Evolutionary conservation across 371 early-diverging fungal species (phyloP), one percentile per base, ranked within the genome.

Genomic region (Apophysomyces ossiformis): DNA sequence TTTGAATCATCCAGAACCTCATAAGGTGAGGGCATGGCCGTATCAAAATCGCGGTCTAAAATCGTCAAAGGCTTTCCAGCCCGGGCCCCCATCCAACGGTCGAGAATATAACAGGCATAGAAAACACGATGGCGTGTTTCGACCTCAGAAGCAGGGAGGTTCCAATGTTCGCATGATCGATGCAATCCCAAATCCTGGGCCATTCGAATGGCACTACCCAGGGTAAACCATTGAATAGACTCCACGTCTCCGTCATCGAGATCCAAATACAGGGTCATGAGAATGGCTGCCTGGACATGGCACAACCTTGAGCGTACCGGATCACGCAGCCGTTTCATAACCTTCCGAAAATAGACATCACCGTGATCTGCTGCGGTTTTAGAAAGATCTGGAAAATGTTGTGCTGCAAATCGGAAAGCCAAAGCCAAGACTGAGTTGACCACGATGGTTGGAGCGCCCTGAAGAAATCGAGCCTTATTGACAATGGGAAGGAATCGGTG

Each of bases 181-280:
- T 90, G 90, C 64, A 90, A 72, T 0, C 90, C 90, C 56, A 90
- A 50, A 63, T 90, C 90, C 67, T 89, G 87, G 5, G 89, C 89
- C 85, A 87, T 85, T 11, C 89, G 80, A 35, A 84, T 88, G 5
- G 90, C 89, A 63, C 74, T 81, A 12, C 90, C 90, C 13, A 87
- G 74, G 16, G 77, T 81, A 67, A 76, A 82, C 87, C 87, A 89
- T 63, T 83, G 83, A 15, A 76, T 60, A 11, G 77, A 76, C 12
- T 83, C 83, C 5, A 72, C 73, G 64, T 78, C 79, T 8, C 62
- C 68, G 21, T 76, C 76, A 18, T 78, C 83, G 69, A 80, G 68
- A 61, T 83, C 83, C 45, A 83, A 54, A 63, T 78, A 83, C 39
- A 80, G 64, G 4, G 76, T 76, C 74, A 78, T 72, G 35, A 83